A percentile compares a stretch with the other conserved stretches of the same genome.
phyloP scores from a whole-genome alignment of 306 rosid species.

The Cucurbita maxima region DNA sequence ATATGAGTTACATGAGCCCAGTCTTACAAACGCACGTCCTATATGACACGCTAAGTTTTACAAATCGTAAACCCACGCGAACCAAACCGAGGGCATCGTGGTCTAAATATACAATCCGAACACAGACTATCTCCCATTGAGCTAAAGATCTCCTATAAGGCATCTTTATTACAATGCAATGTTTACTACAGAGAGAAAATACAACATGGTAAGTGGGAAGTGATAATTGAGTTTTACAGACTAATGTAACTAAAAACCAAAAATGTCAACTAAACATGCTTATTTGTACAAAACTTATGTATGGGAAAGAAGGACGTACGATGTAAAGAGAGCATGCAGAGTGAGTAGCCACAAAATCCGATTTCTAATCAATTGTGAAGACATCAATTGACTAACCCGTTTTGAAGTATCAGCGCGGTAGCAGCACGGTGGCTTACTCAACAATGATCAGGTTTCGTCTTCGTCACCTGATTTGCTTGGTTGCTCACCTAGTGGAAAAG shows the following conservation, averaged over 20 bases:
- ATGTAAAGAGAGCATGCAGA: neutral
- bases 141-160: neutral
- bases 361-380: neutral
- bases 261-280: neutral
- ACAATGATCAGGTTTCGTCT: neutral
- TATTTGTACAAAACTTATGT: neutral
- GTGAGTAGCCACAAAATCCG: neutral
- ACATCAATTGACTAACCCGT: neutral
- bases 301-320: neutral
- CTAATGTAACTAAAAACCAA: neutral
- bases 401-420: neutral
- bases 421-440: neutral
- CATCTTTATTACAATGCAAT: neutral
- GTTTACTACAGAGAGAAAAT: neutral
- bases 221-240: neutral
- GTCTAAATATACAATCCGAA: neutral
- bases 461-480: neutral
- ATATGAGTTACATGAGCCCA: neutral
- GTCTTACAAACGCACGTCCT: neutral
- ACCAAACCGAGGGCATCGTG: neutral
- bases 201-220: neutral
- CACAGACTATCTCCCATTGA: neutral
- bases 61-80: no score
- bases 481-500: neutral
- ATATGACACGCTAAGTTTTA: no score